Conservation (phyloP, 495 filamentous ascomycete genomes). For the Chaetomium tenue region DNA sequence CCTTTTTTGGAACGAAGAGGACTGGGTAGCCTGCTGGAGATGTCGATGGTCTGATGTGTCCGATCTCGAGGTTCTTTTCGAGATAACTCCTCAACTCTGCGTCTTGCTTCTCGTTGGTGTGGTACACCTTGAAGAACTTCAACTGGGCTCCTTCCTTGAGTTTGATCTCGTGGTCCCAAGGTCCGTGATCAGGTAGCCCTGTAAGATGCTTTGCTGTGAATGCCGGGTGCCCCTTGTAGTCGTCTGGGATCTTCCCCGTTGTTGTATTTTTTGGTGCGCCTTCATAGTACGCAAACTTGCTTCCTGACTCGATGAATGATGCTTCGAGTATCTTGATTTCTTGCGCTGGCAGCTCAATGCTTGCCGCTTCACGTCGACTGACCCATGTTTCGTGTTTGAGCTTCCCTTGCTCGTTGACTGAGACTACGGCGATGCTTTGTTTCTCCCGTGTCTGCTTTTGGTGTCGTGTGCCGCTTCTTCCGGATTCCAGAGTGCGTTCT, state of each 20-base stretch:
- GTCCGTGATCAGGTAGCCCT: conserved; percentile 11
- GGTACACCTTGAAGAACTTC: conserved; percentile 3
- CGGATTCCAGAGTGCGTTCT: too few relatives aligned
- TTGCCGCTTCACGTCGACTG: too few relatives aligned
- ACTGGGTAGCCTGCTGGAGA: conserved; percentile 4
- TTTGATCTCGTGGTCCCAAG: conserved; percentile 9
- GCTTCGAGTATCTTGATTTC: too few relatives aligned
- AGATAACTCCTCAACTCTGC: neutral
- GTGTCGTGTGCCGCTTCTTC: too few relatives aligned
- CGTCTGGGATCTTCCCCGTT: neutral
- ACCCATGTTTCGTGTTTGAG: too few relatives aligned
- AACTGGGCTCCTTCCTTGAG: conserved; percentile 10
- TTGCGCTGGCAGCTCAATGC: too few relatives aligned
- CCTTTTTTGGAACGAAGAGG: conserved; percentile 15
- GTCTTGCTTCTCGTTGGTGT: neutral
- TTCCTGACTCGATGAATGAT: neutral
- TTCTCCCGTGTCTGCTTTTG: too few relatives aligned
- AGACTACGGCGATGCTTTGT: too few relatives aligned
- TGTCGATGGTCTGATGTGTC: neutral
- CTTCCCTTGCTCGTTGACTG: too few relatives aligned
- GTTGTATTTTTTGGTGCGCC: neutral
- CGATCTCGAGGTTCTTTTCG: conserved; percentile 6
- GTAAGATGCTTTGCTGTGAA: conserved; percentile 11
- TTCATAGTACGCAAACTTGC: neutral
- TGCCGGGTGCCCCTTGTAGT: conserved; percentile 5